A percentile compares a stretch with the other conserved stretches of the same genome.
phyloP scores from a whole-genome alignment of 2,329 filamentous ascomycete genomes.

The Trichocomaceae sp. region DNA sequence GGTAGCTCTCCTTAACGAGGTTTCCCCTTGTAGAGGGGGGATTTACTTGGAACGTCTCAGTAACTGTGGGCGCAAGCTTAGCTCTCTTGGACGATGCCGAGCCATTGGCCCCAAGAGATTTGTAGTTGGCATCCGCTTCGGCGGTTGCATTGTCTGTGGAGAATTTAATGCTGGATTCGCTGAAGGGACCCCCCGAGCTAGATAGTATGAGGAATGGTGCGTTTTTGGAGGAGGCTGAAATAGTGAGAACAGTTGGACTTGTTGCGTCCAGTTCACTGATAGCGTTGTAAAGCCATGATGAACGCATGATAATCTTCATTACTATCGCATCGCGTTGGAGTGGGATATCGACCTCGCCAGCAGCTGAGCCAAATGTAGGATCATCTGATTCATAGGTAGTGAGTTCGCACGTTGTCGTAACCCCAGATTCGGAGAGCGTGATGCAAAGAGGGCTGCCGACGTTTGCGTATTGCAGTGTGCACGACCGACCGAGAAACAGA shows the following conservation, averaged over 20 bases:
- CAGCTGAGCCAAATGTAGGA: constrained; percentile 47
- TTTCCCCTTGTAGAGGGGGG: constrained; percentile 51
- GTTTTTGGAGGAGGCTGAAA: constrained; percentile 54
- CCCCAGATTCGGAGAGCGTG: constrained; percentile 75
- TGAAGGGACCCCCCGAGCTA: constrained; percentile 53
- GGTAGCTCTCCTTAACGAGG: constrained; percentile 70
- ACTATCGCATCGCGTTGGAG: constrained; percentile 72
- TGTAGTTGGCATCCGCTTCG: constrained; percentile 23
- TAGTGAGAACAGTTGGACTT: constrained; percentile 63
- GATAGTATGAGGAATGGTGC: constrained; percentile 70
- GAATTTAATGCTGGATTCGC: constrained; percentile 56
- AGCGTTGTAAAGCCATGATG: constrained; percentile 46
- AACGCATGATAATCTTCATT: constrained; percentile 93
- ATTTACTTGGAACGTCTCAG: constrained; percentile 49
- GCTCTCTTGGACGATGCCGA: constrained; percentile 26
- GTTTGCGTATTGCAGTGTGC: constrained; percentile 69
- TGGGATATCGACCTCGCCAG: constrained; percentile 56
- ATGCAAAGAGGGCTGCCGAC: constrained; percentile 75
- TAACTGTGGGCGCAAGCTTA: constrained; percentile 38
- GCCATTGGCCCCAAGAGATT: constrained; percentile 33
- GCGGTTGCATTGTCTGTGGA: constrained; percentile 40
- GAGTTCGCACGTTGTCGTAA: constrained; percentile 83
- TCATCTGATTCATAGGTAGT: constrained; percentile 78
- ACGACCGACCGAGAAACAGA: constrained; percentile 77
- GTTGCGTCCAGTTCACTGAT: constrained; percentile 53